Evolutionary conservation across 306 rosid species (phyloP), one percentile per base, ranked within the genome.

Genomic region (Sphenostylis stenocarpa): DNA sequence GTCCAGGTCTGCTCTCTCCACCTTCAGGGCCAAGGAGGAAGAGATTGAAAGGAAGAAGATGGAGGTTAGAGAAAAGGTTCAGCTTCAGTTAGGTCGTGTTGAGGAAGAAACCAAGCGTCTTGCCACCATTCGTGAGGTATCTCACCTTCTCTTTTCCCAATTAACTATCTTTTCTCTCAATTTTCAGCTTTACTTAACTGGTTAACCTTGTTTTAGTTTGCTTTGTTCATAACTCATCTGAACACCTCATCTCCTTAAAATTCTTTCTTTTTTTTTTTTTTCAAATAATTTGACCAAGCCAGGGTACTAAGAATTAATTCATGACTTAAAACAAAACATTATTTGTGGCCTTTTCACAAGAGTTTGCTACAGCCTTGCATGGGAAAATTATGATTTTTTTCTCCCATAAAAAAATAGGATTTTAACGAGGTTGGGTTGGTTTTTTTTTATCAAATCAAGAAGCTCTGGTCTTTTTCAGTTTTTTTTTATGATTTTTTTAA

Each of bases 71-170:
- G 98, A 94, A 17, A 91, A 90, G 47, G 97, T 94, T 75, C 97
- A 94, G 71, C 91, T 87, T 0, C 98, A 94, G 80, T 67, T 94
- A 29, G 98, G 97, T 81, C 90, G 97, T 0, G 98, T 91, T 9
- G 97, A 94, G 44, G 98, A 94, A 89, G 98, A 94, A 87, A 91
- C 95, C 66, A 94, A 94, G 81, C 97, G 97, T 52, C 89, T 94
- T 63, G 97, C 98, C 33, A 75, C 82, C 21, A 91, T 94, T 82
- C 97, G 98, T 33, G 97, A 92, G 98, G 98, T 93, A 47, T 39
- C n/a, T 76, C n/a, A 0, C 51, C 21, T 10, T 33, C 17, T 60
- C 58, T 55, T 55, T 61, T 36, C 60, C 6, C 60, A 34, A 24
- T 79, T 49, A n/a, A 14, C 26, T 7, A 3, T 19, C 29, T 29